Conservation (phyloP, 2,329 filamentous ascomycete genomes). For the Nakataea oryzae region DNA sequence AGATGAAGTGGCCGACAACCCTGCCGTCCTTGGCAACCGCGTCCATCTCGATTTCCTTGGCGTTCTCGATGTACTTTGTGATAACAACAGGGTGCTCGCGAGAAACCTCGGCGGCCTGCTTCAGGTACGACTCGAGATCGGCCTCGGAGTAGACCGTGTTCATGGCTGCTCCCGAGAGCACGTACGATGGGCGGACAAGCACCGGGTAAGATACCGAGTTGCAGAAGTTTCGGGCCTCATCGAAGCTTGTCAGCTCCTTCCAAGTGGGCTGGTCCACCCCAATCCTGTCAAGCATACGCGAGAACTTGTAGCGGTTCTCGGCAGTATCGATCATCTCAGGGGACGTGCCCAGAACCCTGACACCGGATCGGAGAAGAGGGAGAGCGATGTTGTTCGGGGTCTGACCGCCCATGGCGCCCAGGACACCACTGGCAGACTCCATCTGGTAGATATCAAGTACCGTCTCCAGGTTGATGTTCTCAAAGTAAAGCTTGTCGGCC, state of each 20-base stretch:
- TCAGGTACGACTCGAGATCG: slow-evolving; percentile 78
- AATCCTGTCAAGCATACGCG: slow-evolving; percentile 91
- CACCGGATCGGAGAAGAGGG: slow-evolving; percentile 75
- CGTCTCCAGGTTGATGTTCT: slow-evolving; percentile 84
- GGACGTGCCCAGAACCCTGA: slow-evolving; percentile 89
- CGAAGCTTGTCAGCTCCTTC: slow-evolving; percentile 94
- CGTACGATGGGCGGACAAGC: slow-evolving; percentile 89
- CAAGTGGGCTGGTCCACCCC: slow-evolving; percentile 92
- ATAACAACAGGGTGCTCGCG: slow-evolving; percentile 95
- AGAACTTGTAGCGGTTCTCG: slow-evolving; percentile 98
- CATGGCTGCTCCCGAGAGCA: slow-evolving; percentile 95
- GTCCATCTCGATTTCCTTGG: slow-evolving; percentile 99
- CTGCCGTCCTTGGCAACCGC: slow-evolving; percentile 84
- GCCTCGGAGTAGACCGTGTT: slow-evolving; percentile 97
- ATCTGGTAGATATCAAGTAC: slow-evolving; percentile 89
- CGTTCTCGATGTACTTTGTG: slow-evolving; percentile 98
- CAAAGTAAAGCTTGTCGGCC: slow-evolving; percentile 89
- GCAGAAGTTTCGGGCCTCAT: slow-evolving; percentile 82
- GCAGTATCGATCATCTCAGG: slow-evolving; percentile 98
- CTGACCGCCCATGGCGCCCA: slow-evolving; percentile 95
- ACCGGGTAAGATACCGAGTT: slow-evolving; percentile 85
- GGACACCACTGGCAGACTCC: slow-evolving; percentile 72
- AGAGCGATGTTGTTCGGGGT: slow-evolving; percentile 97
- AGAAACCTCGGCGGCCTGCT: slow-evolving; percentile 87
- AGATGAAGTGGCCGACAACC: slow-evolving; percentile 92